Base-by-base conservation (phyloP, 1,284 basidiomycete species). In the Anthracocystis setariae region DNA sequence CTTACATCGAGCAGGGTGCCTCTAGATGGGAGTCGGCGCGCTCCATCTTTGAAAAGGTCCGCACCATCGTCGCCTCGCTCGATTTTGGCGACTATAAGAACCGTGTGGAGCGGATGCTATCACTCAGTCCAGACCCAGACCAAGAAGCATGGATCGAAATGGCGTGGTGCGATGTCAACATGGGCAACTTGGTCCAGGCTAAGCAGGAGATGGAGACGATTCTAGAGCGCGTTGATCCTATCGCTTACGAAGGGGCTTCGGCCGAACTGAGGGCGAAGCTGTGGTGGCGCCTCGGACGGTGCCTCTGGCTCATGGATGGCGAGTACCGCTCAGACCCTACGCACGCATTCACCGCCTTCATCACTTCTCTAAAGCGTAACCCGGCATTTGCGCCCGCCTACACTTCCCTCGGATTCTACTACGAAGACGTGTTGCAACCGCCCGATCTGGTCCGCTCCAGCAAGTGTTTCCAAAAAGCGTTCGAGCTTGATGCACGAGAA, bases 401-500 rank as follows among this genome's bases (percentile, higher is more conserved):
- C 83, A 96, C 95, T 0, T 92, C 93, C 0, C 88, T 99, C 9
- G 96, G 96, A 8, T 86, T 92, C 47, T 95, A 94, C 84, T 98
- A 98, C 82, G 85, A 88, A 18, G 90, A 92, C 51, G 86, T 86
- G 52, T 84, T 88, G 13, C 84, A 86, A 13, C 92, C 93, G 1
- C 88, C 90, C 0, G 94, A 98, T 83, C 88, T 88, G 9, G 88
- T 88, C 10, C 89, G 95, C 40, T 91, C 95, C 1, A 91, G 92
- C 17, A 95, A 95, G 82, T 98, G 96, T 82, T 98, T 97, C 85
- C 94, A 98, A 79, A 98, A 96, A 79, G 96, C 96, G 0, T 98
- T 99, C 76, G 96, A 98, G 84, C 88, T 98, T 2, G 94, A 98
- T 83, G 88, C 94, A 1, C 88, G 90, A 13, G 92, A 98, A 84